phyloP scores from a whole-genome alignment of 2,329 filamentous ascomycete genomes.

The Periconia sp. region DNA sequence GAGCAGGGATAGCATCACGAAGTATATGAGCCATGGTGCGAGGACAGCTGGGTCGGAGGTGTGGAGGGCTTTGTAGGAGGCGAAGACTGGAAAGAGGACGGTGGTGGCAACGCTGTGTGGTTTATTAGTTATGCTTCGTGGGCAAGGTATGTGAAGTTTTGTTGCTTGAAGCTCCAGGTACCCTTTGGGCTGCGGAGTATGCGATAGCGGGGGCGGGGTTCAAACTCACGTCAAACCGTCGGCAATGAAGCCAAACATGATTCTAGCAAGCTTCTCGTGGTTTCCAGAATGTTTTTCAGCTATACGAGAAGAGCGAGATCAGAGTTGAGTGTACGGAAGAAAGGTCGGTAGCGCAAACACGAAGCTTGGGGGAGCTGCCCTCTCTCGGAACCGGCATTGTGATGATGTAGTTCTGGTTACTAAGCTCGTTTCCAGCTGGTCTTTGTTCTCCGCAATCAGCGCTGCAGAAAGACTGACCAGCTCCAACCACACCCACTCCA shows the following conservation, averaged over 20 bases:
- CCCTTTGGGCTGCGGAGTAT: neutral
- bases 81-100: constrained; percentile 92
- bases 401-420: neutral
- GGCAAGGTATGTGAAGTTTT: neutral
- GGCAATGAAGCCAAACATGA: constrained; percentile 42
- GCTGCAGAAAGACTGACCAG: neutral
- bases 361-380: neutral
- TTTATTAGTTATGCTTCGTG: constrained; percentile 15
- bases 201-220: constrained; percentile 30
- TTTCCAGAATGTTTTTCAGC: neutral
- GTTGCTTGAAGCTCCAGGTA: neutral
- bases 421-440: neutral
- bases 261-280: neutral
- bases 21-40: constrained; percentile 99
- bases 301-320: neutral
- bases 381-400: neutral
- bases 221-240: constrained; percentile 40
- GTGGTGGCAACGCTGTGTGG: constrained; percentile 58
- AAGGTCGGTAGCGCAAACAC: neutral
- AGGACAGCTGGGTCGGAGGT: constrained; percentile 85
- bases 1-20: constrained; percentile 84
- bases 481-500: neutral
- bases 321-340: neutral
- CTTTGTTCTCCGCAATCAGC: neutral
- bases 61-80: constrained; percentile 96